Base-by-base conservation (phyloP, 2,329 filamentous ascomycete genomes). In the Diplodia scrobiculata region DNA sequence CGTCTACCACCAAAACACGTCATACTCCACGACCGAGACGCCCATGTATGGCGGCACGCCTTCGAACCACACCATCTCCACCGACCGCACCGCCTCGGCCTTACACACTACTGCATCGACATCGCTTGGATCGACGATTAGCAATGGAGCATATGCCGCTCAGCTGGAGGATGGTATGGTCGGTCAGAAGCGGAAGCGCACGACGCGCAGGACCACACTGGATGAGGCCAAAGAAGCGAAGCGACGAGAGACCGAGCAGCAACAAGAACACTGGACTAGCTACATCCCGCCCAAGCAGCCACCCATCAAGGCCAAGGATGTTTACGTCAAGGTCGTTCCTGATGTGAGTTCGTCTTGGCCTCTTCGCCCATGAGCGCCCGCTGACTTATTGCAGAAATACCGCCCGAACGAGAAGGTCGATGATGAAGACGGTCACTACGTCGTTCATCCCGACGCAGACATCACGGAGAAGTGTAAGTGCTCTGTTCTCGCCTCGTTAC, bases 381-480 rank as follows among this genome's bases (percentile, higher is more conserved):
- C 69, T 45, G 38, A 45, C 38, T 10, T 45, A 45, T 45, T 19
- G 6, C 17, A 85, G 82, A 81, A 79, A 3, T 80, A 79, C 69
- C 72, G 76, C 58, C 81, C 83, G 67, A 78, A 87, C 70, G 83
- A 88, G 71, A 95, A 96, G 75, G 89, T 95, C 52, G 95, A 99
- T 73, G 95, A 99, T 70, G 92, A 97, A 53, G 95, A 99, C 72
- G 95, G 95, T 5, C 95, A 99, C 78, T 99, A 97, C 75, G 92
- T 98, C 71, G 93, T 99, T 25, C 88, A 91, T 1, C 90, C 93
- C 34, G 91, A 97, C 71, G 90, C 90, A 11, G 87, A 91, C 67
- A 82, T 99, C 63, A 97, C 95, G 14, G 88, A 95, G 52, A 86
- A 92, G 86, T 99, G 93, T 97, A 84, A 78, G 91, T 48, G 45